A percentile compares a stretch with the other conserved stretches of the same genome.
Evolutionary conservation across 2,329 filamentous ascomycete genomes (phyloP).

Genomic region (Rhynchosporium secalis): DNA sequence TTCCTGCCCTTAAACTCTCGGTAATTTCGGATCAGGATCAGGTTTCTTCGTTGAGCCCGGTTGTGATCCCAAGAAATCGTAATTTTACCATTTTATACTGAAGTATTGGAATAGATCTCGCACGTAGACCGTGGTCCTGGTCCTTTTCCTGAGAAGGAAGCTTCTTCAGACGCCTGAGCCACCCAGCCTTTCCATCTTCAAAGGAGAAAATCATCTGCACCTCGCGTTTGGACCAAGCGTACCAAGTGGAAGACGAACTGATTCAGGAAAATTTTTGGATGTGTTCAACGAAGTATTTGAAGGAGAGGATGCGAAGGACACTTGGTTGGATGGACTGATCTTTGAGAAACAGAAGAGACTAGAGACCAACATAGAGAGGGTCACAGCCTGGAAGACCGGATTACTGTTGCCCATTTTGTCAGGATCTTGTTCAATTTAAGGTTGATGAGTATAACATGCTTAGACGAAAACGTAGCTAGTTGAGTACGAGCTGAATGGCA

Average conservation of each 20-base stretch:
- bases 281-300: slow-evolving; percentile 14
- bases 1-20: too few relatives aligned
- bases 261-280: neutral
- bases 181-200: too few relatives aligned
- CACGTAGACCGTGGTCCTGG: slow-evolving; percentile 16
- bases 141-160: slow-evolving; percentile 16
- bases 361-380: slow-evolving; percentile 2
- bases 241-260: slow-evolving; percentile 14
- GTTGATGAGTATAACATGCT: neutral
- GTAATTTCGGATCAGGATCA: too few relatives aligned
- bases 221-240: slow-evolving; percentile 18
- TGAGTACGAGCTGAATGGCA: neutral
- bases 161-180: slow-evolving; percentile 21
- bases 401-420: slow-evolving; percentile 14
- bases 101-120: slow-evolving; percentile 2
- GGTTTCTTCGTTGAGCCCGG: too few relatives aligned
- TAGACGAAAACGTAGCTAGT: neutral
- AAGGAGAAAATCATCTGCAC: slow-evolving; percentile 13
- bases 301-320: slow-evolving; percentile 19
- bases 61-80: too few relatives aligned
- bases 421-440: neutral
- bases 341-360: neutral
- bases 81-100: too few relatives aligned
- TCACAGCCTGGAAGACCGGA: neutral
- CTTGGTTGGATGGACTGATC: slow-evolving; percentile 18